A percentile compares a stretch with the other conserved stretches of the same genome.
These are phyloP conservation scores for Phialophora verrucosa DNA, from an alignment of 2,329 filamentous ascomycete genomes.

Conservation along the genomic window DNA sequence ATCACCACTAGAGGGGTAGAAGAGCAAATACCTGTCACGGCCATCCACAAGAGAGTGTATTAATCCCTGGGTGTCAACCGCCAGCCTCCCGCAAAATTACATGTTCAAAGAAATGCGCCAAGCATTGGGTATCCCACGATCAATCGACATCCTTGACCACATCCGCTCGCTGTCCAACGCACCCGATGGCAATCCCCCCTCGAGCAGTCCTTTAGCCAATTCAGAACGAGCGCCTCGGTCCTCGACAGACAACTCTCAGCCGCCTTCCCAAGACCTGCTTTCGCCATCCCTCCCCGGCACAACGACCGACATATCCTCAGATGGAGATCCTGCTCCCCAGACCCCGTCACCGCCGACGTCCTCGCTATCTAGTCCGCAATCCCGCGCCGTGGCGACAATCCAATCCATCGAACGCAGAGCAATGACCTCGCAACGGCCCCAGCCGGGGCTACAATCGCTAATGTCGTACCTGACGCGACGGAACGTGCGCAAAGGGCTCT, in stretches of 20 bases:
- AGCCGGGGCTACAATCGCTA: slow-evolving; percentile 76
- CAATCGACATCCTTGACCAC: slow-evolving; percentile 85
- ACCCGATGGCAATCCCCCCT: slow-evolving; percentile 39
- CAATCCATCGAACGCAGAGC: slow-evolving; percentile 78
- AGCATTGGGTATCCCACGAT: slow-evolving; percentile 73
- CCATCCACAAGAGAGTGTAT: slow-evolving; percentile 6
- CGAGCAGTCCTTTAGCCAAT: not conserved
- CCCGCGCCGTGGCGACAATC: slow-evolving; percentile 71
- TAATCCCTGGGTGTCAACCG: not conserved
- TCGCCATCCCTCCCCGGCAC: slow-evolving; percentile 37
- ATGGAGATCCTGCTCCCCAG: not conserved
- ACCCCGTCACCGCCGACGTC: not conserved
- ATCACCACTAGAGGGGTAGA: not conserved
- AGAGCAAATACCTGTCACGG: not conserved
- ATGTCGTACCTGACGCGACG: slow-evolving; percentile 77
- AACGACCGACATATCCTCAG: not conserved
- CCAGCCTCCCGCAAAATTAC: slow-evolving; percentile 85
- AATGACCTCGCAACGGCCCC: slow-evolving; percentile 79
- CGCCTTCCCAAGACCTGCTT: slow-evolving; percentile 22
- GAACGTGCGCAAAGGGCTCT: slow-evolving; percentile 77
- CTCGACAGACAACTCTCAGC: slow-evolving; percentile 17
- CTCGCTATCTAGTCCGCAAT: slow-evolving; percentile 30
- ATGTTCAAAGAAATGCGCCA: slow-evolving; percentile 90
- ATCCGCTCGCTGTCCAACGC: slow-evolving; percentile 73
- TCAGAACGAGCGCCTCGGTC: slow-evolving; percentile 6